These are phyloP conservation scores for Tulasnella sp. DNA, from an alignment of 768 basidiomycete genomes.

Conservation along the genomic window DNA sequence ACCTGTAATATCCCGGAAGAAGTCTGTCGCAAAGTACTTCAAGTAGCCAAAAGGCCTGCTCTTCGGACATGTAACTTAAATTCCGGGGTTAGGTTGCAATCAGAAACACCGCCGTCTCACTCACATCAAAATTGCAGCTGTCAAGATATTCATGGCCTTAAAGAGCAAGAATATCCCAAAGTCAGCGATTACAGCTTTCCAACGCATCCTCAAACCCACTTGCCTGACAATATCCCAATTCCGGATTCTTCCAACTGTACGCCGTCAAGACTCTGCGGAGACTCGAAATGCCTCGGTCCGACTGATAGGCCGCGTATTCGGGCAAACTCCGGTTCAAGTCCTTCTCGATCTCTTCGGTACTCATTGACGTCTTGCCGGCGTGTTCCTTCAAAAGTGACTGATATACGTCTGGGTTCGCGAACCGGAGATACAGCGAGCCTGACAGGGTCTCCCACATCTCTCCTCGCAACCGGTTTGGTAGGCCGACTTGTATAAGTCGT, in stretches of 20 bases:
- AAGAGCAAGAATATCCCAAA: not conserved
- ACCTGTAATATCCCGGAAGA: constrained; percentile 97
- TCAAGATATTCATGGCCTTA: constrained; percentile 95
- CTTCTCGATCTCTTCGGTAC: constrained; percentile 98
- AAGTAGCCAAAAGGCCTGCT: constrained; percentile 95
- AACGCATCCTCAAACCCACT: constrained; percentile 16
- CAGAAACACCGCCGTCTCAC: constrained; percentile 17
- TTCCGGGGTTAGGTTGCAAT: not conserved
- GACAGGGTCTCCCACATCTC: constrained; percentile 98
- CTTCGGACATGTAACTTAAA: constrained; percentile 95
- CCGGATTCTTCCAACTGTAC: constrained; percentile 91
- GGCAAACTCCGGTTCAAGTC: constrained; percentile 92
- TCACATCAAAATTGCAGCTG: constrained; percentile 88
- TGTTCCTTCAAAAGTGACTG: constrained; percentile 62
- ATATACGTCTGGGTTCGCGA: constrained; percentile 75
- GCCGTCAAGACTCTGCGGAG: constrained; percentile 86
- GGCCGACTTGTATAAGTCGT: constrained; percentile 91
- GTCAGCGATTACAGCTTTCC: not conserved
- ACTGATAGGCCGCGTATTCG: constrained; percentile 94
- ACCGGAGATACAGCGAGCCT: constrained; percentile 86
- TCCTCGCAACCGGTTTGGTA: constrained; percentile 87
- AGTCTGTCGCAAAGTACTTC: constrained; percentile 91
- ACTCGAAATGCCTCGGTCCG: constrained; percentile 71
- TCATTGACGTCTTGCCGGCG: constrained; percentile 65
- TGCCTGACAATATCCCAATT: constrained; percentile 90